Evolutionary conservation across 164 flowering plant species (phyloP).

Genomic region (Vitis riparia): DNA sequence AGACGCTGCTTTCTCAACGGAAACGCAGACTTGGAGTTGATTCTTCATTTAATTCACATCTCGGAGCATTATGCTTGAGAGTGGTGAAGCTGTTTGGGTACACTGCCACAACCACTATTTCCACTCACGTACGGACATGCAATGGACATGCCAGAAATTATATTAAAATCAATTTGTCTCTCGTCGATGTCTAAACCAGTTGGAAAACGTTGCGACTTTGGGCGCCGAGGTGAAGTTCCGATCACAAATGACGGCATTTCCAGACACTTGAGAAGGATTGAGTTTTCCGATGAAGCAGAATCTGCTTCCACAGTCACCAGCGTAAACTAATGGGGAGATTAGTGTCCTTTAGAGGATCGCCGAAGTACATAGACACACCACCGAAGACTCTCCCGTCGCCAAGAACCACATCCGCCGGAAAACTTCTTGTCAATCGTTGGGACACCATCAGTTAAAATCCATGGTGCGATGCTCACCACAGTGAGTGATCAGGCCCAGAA

Average conservation of each 20-base stretch:
- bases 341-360: constrained; percentile 32
- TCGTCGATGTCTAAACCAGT: constrained; percentile 72
- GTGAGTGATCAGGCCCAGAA: constrained; percentile 71
- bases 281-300: constrained; percentile 46
- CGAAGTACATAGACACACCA: constrained; percentile 79
- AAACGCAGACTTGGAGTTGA: no score
- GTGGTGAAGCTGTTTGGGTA: no score
- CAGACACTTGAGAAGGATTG: constrained; percentile 46
- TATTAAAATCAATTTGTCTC: constrained; percentile 80
- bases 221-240: constrained; percentile 74
- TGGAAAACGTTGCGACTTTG: constrained; percentile 77
- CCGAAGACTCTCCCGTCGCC: constrained; percentile 64
- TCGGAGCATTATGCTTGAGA: no score
- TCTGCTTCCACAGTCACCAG: constrained; percentile 47
- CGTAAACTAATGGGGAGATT: constrained; percentile 54
- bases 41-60: no score
- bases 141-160: constrained; percentile 94
- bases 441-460: constrained; percentile 93
- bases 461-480: constrained; percentile 81
- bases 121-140: constrained; percentile 95
- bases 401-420: constrained; percentile 73
- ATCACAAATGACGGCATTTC: constrained; percentile 31
- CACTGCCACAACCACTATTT: no score
- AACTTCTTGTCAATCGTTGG: constrained; percentile 81
- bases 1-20: no score